Conservation (phyloP, 2,329 filamentous ascomycete genomes). For the Knufia fluminis region DNA sequence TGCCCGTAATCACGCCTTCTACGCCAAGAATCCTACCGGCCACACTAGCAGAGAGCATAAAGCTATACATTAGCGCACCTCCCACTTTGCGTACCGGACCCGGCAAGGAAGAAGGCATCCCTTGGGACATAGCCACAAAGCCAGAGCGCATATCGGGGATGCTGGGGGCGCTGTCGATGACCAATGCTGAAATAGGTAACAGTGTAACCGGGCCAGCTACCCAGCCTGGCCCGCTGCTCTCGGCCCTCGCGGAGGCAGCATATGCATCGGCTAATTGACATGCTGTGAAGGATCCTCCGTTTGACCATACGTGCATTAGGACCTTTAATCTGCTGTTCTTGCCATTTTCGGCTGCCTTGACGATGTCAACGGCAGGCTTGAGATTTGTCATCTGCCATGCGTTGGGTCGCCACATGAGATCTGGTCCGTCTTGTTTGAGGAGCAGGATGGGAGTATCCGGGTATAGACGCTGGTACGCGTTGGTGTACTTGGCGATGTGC, state of each 20-base stretch:
- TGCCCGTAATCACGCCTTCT: slow-evolving; percentile 23
- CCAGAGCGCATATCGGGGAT: slow-evolving; percentile 6
- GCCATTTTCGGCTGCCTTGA: slow-evolving; percentile 26
- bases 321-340: slow-evolving; percentile 26
- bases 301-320: slow-evolving; percentile 45
- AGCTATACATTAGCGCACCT: slow-evolving; percentile 5
- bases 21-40: not conserved
- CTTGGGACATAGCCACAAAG: slow-evolving; percentile 14
- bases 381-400: slow-evolving; percentile 28
- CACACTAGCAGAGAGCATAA: not conserved
- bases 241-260: slow-evolving; percentile 16
- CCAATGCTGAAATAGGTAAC: slow-evolving; percentile 41
- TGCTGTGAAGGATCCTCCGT: slow-evolving; percentile 42
- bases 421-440: slow-evolving; percentile 33
- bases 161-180: slow-evolving; percentile 33
- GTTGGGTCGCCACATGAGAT: slow-evolving; percentile 29
- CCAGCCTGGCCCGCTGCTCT: not conserved
- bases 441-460: slow-evolving; percentile 41
- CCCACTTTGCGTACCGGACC: slow-evolving; percentile 8
- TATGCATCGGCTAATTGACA: slow-evolving; percentile 31
- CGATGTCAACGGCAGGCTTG: slow-evolving; percentile 33
- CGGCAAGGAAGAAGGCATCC: slow-evolving; percentile 12
- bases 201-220: slow-evolving; percentile 3
- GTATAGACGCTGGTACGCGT: slow-evolving; percentile 37
- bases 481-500: slow-evolving; percentile 46